Conservation (phyloP, 345 rosid genomes). For the Mangifera indica region DNA sequence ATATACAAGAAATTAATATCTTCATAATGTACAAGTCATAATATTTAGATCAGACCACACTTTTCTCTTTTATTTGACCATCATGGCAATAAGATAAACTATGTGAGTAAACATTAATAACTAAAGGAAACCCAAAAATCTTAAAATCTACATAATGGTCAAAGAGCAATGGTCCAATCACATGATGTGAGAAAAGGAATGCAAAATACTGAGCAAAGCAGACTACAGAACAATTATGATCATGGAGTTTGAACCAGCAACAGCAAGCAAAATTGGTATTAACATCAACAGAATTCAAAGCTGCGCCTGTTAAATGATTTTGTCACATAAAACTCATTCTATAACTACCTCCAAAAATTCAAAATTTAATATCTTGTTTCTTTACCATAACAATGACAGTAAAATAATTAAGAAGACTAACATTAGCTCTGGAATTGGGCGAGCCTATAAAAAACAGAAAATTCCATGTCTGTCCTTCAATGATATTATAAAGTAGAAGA, state of each 20-base stretch:
- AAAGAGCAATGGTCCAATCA: background rate
- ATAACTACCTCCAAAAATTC: background rate
- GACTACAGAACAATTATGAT: background rate
- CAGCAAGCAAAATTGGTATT: background rate
- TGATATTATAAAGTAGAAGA: background rate
- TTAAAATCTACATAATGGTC: background rate
- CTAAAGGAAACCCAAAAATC: background rate
- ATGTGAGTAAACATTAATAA: background rate
- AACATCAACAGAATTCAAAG: background rate
- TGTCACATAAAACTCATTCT: background rate
- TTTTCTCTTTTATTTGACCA: background rate
- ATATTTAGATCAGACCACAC: background rate
- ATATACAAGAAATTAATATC: background rate
- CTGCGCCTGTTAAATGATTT: background rate
- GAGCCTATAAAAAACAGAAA: background rate
- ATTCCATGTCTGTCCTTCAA: background rate
- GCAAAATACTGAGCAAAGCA: background rate
- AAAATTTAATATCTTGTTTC: background rate
- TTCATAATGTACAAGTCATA: background rate
- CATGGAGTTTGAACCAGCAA: background rate
- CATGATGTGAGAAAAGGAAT: background rate
- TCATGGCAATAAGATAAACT: background rate
- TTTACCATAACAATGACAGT: background rate
- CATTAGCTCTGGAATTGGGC: background rate
- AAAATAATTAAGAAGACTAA: background rate